Conservation (phyloP, 495 filamentous ascomycete species). For the Neurospora terricola region DNA sequence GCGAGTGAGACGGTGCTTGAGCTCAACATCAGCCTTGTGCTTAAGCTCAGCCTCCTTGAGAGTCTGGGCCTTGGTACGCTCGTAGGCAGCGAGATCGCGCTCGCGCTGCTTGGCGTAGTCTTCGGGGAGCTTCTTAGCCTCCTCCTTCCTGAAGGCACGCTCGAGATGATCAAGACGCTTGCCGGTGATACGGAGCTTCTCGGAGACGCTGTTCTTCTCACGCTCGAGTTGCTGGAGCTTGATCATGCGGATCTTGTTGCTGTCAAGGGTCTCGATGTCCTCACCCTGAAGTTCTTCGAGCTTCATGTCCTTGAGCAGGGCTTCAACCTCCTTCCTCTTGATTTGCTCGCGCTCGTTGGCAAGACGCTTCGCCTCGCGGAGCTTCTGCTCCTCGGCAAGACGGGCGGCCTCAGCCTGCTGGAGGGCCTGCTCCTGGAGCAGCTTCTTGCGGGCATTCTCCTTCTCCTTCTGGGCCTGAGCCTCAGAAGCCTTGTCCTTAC, state of each 20-base stretch:
- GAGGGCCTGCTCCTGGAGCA: conserved; percentile 70
- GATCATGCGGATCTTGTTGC: conserved; percentile 78
- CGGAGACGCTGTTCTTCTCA: conserved; percentile 89
- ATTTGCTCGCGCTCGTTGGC: conserved; percentile 86
- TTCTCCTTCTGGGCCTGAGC: conserved; percentile 78
- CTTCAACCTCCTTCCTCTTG: conserved; percentile 86
- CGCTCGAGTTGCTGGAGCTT: conserved; percentile 93
- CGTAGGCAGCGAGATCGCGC: conserved; percentile 69
- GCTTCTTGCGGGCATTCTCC: conserved; percentile 80
- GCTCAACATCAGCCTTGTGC: conserved; percentile 76
- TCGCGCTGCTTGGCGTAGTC: conserved; percentile 83
- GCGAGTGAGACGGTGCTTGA: conserved; percentile 82
- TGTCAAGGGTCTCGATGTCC: conserved; percentile 71
- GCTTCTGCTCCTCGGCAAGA: conserved; percentile 78
- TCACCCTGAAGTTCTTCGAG: conserved; percentile 73
- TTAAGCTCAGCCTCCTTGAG: conserved; percentile 72
- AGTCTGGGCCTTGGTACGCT: conserved; percentile 62
- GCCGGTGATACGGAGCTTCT: conserved; percentile 80
- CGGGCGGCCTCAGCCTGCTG: conserved; percentile 81
- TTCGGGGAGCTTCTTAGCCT: conserved; percentile 77
- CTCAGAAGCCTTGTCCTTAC: conserved; percentile 86
- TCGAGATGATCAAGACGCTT: conserved; percentile 97
- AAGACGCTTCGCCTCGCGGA: conserved; percentile 80
- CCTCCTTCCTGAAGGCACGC: conserved; percentile 90
- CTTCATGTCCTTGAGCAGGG: conserved; percentile 90